These are phyloP conservation scores for Aspergillus cavernicola DNA, from an alignment of 495 filamentous ascomycete species.

Conservation along the genomic window DNA sequence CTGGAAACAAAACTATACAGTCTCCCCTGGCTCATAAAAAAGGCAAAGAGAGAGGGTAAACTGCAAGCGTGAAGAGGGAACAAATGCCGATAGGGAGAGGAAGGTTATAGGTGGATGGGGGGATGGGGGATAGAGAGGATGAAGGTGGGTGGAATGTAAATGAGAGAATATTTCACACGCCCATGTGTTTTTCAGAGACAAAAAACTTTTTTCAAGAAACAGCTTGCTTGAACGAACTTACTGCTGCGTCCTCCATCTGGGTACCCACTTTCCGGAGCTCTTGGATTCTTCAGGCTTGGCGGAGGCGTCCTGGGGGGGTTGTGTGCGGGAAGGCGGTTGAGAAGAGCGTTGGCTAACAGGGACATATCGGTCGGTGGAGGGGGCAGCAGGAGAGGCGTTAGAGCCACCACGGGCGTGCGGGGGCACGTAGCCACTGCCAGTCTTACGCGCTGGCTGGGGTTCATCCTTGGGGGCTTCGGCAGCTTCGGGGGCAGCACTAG, in stretches of 20 bases:
- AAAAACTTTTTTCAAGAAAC: slow-evolving; percentile 13
- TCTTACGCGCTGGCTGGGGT: slow-evolving; percentile 26
- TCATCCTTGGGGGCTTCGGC: slow-evolving; percentile 30
- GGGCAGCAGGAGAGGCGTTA: slow-evolving; percentile 30
- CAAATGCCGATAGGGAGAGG: not conserved
- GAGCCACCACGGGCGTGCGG: slow-evolving; percentile 44
- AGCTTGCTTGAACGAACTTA: slow-evolving; percentile 35
- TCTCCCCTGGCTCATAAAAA: slow-evolving; percentile 14
- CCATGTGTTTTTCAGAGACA: slow-evolving; percentile 7
- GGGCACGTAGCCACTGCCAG: slow-evolving; percentile 50
- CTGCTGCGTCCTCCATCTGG: slow-evolving; percentile 42
- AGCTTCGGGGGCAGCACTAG: slow-evolving; percentile 28
- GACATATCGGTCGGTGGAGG: slow-evolving; percentile 34
- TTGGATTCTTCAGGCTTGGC: slow-evolving; percentile 36
- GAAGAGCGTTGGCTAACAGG: slow-evolving; percentile 30
- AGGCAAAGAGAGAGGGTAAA: slow-evolving; percentile 10
- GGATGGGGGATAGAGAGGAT: not conserved
- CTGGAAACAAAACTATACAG: slow-evolving; percentile 6
- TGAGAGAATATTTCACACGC: slow-evolving; percentile 9
- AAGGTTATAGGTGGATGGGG: not conserved
- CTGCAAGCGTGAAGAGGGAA: not conserved
- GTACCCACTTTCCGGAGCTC: slow-evolving; percentile 39
- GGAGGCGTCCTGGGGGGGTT: slow-evolving; percentile 22
- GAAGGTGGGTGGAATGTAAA: not conserved
- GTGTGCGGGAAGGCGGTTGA: slow-evolving; percentile 27